Conservation (phyloP, 1,139 yeast genomes). For the Diutina siamensis region DNA sequence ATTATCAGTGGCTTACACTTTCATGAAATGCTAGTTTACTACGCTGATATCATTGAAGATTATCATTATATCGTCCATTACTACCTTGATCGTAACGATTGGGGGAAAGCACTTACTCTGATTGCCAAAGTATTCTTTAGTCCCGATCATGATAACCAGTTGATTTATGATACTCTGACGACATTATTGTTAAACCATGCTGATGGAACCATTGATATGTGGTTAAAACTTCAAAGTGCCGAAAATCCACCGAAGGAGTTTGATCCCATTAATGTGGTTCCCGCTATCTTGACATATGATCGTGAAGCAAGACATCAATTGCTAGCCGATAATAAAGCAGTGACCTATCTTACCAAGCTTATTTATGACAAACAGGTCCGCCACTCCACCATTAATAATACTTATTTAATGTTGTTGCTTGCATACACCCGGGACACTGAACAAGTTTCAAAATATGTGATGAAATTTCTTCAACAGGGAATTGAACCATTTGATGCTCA, state of each 20-base stretch:
- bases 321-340: conserved; percentile 43
- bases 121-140: conserved; percentile 15
- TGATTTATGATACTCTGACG: conserved; percentile 57
- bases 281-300: conserved; percentile 64
- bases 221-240: conserved; percentile 44
- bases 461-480: conserved; percentile 1
- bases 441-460: not conserved
- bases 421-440: conserved; percentile 29
- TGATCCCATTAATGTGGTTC: conserved; percentile 53
- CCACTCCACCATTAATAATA: conserved; percentile 52
- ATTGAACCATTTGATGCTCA: not conserved
- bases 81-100: conserved; percentile 57
- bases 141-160: conserved; percentile 11
- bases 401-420: conserved; percentile 61
- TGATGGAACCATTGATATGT: conserved; percentile 56
- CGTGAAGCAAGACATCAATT: conserved; percentile 24
- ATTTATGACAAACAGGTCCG: conserved; percentile 40
- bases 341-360: conserved; percentile 51
- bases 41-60: conserved; percentile 62
- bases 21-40: conserved; percentile 49
- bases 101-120: conserved; percentile 61
- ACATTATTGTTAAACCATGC: conserved; percentile 63
- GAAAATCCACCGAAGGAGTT: conserved; percentile 12
- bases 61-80: conserved; percentile 56
- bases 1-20: conserved; percentile 58